Conservation (phyloP, 495 filamentous ascomycete species). For the Cercophora samala region DNA sequence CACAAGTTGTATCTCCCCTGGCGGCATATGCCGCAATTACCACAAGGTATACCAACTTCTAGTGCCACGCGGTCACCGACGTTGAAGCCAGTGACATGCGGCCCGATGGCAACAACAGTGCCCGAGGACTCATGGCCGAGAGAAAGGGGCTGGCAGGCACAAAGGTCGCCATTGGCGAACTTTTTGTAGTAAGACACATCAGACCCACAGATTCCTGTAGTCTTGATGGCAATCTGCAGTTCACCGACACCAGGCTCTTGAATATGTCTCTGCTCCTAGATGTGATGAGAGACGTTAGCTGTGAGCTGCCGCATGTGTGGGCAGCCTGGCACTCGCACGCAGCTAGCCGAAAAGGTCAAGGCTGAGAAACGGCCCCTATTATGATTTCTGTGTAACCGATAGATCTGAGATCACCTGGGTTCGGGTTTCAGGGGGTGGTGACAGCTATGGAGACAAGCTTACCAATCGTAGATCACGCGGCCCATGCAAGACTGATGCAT, state of each 20-base stretch:
- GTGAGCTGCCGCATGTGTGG: constrained; percentile 15
- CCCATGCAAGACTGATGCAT: constrained; percentile 52
- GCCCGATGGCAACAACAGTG: constrained; percentile 61
- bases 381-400: constrained; percentile 27
- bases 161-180: constrained; percentile 79
- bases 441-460: constrained; percentile 23
- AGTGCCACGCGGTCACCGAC: constrained; percentile 81
- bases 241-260: constrained; percentile 51
- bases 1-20: constrained; percentile 88
- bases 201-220: constrained; percentile 78
- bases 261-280: constrained; percentile 47
- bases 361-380: constrained; percentile 6
- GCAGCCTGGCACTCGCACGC: constrained; percentile 20
- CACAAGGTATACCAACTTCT: constrained; percentile 82
- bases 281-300: constrained; percentile 16
- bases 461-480: constrained; percentile 52
- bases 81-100: constrained; percentile 49
- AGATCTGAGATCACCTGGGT: constrained; percentile 21
- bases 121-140: constrained; percentile 80
- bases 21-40: constrained; percentile 66
- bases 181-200: constrained; percentile 85
- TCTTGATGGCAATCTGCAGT: constrained; percentile 69
- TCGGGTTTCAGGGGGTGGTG: constrained; percentile 10
- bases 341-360: constrained; percentile 23
- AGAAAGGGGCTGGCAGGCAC: constrained; percentile 66